Evolutionary conservation across 306 rosid species (phyloP), one percentile per base, ranked within the genome.

Genomic region (Lathyrus tuberosus): DNA sequence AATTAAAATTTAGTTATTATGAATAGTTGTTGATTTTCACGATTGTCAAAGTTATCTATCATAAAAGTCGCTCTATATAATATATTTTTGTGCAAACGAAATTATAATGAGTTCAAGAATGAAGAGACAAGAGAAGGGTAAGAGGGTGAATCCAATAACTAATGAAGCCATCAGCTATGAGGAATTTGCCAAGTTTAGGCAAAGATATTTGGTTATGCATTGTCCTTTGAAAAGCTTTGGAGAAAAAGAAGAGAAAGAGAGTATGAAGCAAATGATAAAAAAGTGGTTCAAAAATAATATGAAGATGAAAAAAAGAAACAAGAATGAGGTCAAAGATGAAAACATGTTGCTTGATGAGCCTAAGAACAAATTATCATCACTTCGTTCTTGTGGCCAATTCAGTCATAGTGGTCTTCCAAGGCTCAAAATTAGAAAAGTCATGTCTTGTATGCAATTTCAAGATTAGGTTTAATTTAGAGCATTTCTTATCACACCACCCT

Each of bases 141-240:
- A 61, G 10, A 61, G 66, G 66, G 14, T 61, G 2, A 16, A 61
- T 16, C 66, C 28, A 10, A 8, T 61, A 61, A 61, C 30, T 16
- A 5, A 35, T 35, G n/a, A 35, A 61, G 10, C 4, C 9, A 61
- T 61, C n/a, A 17, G 47, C 0, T 61, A 61, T 10, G 8, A 61
- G 15, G 47, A 35, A 16, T 61, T 15, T 35, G 66, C 47, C 0
- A 17, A 11, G 15, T 16, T 1, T 61, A 61, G 66, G 47, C 46
- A 37, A 5, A 37, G 6, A 10, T 61, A 61, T 40, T 10, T 61
- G 28, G 26, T 16, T 61, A 61, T 2, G 2, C 1, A 37, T 10
- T 35, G 8, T 9, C 47, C 66, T 7, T 61, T 61, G 11, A 16
- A 11, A 10, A 16, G 3, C 24, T 35, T 60, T 6, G 65, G 15